Conservation (phyloP, 2,329 filamentous ascomycete species). For the Apiospora saccharicola region DNA sequence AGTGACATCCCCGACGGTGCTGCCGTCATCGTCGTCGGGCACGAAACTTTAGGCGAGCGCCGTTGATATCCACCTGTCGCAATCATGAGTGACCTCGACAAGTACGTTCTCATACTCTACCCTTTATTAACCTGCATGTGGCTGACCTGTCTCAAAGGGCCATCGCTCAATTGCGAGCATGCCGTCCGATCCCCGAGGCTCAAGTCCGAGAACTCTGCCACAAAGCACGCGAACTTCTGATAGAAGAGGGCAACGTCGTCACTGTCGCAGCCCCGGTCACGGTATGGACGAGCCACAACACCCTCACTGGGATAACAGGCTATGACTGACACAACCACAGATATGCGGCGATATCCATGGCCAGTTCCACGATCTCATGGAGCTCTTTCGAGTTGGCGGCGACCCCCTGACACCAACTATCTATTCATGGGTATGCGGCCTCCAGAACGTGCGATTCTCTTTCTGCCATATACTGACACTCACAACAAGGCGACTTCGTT, state of each 20-base stretch:
- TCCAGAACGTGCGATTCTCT: neutral
- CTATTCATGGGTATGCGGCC: slow-evolving; percentile 82
- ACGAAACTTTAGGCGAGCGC: slow-evolving; percentile 12
- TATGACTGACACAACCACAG: slow-evolving; percentile 47
- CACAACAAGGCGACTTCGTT: slow-evolving; percentile 83
- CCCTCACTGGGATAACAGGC: neutral
- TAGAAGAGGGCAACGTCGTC: slow-evolving; percentile 97
- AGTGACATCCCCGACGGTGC: slow-evolving; percentile 6
- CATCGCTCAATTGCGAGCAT: slow-evolving; percentile 93
- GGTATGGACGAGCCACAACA: slow-evolving; percentile 54
- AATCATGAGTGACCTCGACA: slow-evolving; percentile 91
- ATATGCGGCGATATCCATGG: slow-evolving; percentile 98
- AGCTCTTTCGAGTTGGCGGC: slow-evolving; percentile 91
- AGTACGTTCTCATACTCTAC: slow-evolving; percentile 59
- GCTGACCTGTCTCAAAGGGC: slow-evolving; percentile 63
- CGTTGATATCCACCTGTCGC: slow-evolving; percentile 25
- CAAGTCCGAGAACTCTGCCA: slow-evolving; percentile 97
- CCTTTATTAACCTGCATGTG: slow-evolving; percentile 10
- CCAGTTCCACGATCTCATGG: slow-evolving; percentile 97
- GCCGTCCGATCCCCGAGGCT: slow-evolving; percentile 92
- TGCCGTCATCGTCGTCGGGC: slow-evolving; percentile 18
- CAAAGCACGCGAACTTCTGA: slow-evolving; percentile 93
- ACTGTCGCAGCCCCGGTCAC: slow-evolving; percentile 94
- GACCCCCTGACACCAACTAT: slow-evolving; percentile 97
- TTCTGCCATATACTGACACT: neutral